Evolutionary conservation across 176 grass and related monocot species (phyloP), one percentile per base, ranked within the genome.

Genomic region (Paspalum notatum): DNA sequence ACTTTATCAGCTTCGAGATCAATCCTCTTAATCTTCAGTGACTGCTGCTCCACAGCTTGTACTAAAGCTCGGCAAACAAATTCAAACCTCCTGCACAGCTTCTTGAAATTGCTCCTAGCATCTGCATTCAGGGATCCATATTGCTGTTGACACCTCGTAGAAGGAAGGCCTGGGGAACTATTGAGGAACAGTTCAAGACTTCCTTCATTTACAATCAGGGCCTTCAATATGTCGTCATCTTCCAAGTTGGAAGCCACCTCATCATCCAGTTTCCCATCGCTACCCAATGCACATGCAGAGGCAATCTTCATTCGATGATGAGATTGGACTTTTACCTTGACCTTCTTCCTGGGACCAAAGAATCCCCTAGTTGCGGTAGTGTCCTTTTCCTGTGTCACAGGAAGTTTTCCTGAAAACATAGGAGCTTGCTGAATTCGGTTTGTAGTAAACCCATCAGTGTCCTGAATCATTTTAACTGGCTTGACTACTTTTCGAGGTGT

Each of bases 31-130:
- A 74, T 60, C 39, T 76, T 81, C 40, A 78, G 41, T 12, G 62
- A 78, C 15, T 20, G 17, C 12, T 78, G 68, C 81, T 90, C 82
- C 24, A 76, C 64, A 68, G 44, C 65, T 83, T 86, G 85, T 38
- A 90, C 72, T 14, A 93, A 43, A 74, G 74, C 70, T 40, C 85
- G 87, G 64, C 88, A 90, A 72, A 93, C 61, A 40, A 68, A 69
- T 40, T 88, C 79, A 80, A 93, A 93, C 44, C 49, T 82, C 14
- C 74, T 32, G 56, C 89, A 84, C 27, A 79, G 41, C 71, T 78
- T 90, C 79, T 60, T 85, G 15, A 91, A 74, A 78, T 79, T 82
- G 49, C 77, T 68, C 54, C 89, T 69, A 66, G 48, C 86, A 74
- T 83, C 86, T 39, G 52, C 11, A 47, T 86, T 63, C 46, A 43